Percentiles rank a stretch among this genome's conserved stretches.
phyloP scores from a whole-genome alignment of 139 green algal genomes.

The Prasinococcaceae sp. region DNA sequence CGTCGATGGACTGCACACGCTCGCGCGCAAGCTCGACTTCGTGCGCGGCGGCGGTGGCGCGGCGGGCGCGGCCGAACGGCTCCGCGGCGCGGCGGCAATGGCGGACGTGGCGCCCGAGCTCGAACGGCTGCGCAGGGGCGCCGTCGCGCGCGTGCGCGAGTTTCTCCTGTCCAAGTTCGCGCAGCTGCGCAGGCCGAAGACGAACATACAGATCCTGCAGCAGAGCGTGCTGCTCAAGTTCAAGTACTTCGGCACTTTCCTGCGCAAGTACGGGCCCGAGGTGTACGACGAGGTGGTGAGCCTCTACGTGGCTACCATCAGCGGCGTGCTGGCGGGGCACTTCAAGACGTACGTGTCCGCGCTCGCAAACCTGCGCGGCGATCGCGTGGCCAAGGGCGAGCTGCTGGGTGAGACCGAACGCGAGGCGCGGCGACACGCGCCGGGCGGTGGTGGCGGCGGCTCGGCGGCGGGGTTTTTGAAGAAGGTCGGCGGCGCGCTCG shows the following conservation, averaged over 20 bases:
- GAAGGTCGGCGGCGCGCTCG: no score
- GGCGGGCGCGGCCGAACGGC: no score
- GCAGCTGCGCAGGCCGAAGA: slow-evolving; percentile 74
- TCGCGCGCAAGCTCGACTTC: slow-evolving; percentile 65
- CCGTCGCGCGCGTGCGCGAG: slow-evolving; percentile 51
- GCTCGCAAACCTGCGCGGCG: slow-evolving; percentile 51
- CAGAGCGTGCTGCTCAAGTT: slow-evolving; percentile 79
- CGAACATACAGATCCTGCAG: slow-evolving; percentile 87
- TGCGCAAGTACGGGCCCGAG: slow-evolving; percentile 18
- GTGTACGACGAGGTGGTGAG: slow-evolving; percentile 37
- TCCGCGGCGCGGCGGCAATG: slow-evolving; percentile 23
- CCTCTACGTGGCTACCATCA: slow-evolving; percentile 66
- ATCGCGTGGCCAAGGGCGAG: slow-evolving; percentile 30
- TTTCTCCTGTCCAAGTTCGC: slow-evolving; percentile 66
- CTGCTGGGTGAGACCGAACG: slow-evolving; percentile 31
- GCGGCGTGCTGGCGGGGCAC: slow-evolving; percentile 58
- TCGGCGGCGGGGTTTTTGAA: neutral
- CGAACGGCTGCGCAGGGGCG: slow-evolving; percentile 66
- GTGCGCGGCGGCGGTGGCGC: slow-evolving; percentile 30
- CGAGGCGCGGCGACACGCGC: neutral
- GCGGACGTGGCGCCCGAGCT: slow-evolving; percentile 74
- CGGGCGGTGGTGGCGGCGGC: neutral
- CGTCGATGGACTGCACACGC: slow-evolving; percentile 41
- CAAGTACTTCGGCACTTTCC: slow-evolving; percentile 41
- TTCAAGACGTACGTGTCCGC: slow-evolving; percentile 71